These are phyloP conservation scores for Kazachstania psychrophila DNA, from an alignment of 805 yeast species.

Conservation along the genomic window DNA sequence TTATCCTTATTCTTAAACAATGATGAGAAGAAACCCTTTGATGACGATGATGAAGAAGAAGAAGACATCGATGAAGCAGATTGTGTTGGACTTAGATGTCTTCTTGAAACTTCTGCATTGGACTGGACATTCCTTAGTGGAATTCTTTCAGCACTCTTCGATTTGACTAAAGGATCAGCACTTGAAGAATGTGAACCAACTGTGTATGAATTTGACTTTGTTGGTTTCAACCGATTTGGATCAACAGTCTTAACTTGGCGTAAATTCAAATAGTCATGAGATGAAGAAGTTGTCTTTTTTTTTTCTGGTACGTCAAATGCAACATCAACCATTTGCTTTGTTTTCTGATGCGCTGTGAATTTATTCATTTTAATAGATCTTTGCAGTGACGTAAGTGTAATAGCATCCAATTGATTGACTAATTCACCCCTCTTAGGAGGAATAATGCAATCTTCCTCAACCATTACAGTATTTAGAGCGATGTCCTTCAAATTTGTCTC, in stretches of 20 bases:
- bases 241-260: not conserved
- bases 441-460: no score
- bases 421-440: not conserved
- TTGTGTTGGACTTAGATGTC: no score
- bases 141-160: not conserved
- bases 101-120: not conserved
- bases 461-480: no score
- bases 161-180: not conserved
- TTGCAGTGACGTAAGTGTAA: not conserved
- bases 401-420: not conserved
- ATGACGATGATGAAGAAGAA: not conserved
- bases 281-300: not conserved
- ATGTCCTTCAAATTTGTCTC: not conserved
- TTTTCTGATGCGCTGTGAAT: not conserved
- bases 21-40: slow-evolving; percentile 5
- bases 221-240: not conserved
- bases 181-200: not conserved
- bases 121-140: slow-evolving; percentile 3
- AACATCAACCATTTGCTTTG: not conserved
- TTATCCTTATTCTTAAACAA: slow-evolving; percentile 3
- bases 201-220: not conserved
- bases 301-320: not conserved
- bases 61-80: no score
- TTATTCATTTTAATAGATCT: not conserved
- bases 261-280: not conserved